These are phyloP conservation scores for Tetracladium maxilliforme DNA, from an alignment of 2,329 filamentous ascomycete genomes.

Conservation along the genomic window DNA sequence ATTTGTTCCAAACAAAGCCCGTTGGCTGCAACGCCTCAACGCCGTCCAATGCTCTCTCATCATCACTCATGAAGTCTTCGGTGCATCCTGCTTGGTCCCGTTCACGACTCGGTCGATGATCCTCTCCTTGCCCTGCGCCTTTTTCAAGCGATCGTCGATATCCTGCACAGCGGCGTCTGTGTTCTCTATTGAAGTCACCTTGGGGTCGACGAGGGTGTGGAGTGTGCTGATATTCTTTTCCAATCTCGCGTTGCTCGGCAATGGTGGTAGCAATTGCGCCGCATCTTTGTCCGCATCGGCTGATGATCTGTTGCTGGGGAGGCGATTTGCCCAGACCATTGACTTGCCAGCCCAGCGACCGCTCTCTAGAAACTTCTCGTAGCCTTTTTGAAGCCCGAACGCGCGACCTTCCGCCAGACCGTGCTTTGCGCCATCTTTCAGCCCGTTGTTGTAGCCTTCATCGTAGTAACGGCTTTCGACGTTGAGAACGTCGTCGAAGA, in stretches of 20 bases:
- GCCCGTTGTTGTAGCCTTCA: slow-evolving; percentile 65
- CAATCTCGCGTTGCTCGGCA: slow-evolving; percentile 47
- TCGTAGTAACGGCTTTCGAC: slow-evolving; percentile 61
- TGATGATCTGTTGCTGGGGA: slow-evolving; percentile 20
- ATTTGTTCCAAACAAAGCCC: too few relatives aligned
- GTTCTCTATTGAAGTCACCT: slow-evolving; percentile 66
- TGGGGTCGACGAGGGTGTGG: slow-evolving; percentile 64
- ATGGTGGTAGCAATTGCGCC: slow-evolving; percentile 20
- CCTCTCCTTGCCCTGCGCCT: slow-evolving; percentile 71
- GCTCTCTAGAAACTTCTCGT: slow-evolving; percentile 77
- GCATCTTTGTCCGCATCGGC: slow-evolving; percentile 10
- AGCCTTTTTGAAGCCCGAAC: slow-evolving; percentile 84
- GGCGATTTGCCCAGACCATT: slow-evolving; percentile 68
- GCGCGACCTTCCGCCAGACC: slow-evolving; percentile 80
- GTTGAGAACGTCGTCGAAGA: slow-evolving; percentile 30
- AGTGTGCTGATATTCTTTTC: slow-evolving; percentile 64
- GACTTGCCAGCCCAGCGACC: slow-evolving; percentile 67
- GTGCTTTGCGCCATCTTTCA: slow-evolving; percentile 58
- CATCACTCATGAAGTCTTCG: too few relatives aligned
- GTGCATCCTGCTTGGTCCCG: slow-evolving; percentile 15
- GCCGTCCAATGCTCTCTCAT: too few relatives aligned
- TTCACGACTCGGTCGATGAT: slow-evolving; percentile 61
- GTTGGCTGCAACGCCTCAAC: too few relatives aligned
- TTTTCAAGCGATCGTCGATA: slow-evolving; percentile 77
- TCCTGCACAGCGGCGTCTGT: slow-evolving; percentile 81